Percentiles rank a stretch among this genome's conserved stretches.
Evolutionary conservation across 116 monocot species (phyloP).

Genomic region (Papilionanthe hybrid): DNA sequence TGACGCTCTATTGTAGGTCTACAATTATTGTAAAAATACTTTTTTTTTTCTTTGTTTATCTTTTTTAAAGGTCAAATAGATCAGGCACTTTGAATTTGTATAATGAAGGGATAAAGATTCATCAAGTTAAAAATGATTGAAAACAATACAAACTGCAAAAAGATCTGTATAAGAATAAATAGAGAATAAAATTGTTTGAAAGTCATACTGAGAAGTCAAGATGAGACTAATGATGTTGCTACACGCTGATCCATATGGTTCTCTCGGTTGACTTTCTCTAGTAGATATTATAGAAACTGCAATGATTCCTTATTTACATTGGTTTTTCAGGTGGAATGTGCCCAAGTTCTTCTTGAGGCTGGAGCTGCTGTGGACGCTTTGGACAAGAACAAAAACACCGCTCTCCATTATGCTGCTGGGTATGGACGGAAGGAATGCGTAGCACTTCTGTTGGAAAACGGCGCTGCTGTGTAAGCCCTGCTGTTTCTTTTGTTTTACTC

Average conservation of each 20-base stretch:
- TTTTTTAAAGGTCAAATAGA: no score
- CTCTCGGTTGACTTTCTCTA: background rate
- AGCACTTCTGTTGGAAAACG: conserved; percentile 66
- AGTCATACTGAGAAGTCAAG: no score
- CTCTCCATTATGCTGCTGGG: conserved; percentile 84
- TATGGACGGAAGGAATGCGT: conserved; percentile 93
- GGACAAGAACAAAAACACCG: conserved; percentile 89
- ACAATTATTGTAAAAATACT: background rate
- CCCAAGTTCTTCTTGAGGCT: conserved; percentile 67
- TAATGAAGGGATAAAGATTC: no score
- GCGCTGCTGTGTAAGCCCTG: conserved; percentile 81
- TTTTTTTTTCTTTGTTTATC: no score
- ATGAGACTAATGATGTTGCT: background rate
- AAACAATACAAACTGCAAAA: no score
- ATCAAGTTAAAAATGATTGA: no score
- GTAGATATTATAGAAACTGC: background rate
- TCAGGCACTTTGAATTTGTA: no score
- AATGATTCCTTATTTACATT: background rate
- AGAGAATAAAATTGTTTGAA: no score
- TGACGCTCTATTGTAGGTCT: background rate
- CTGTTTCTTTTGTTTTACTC: background rate
- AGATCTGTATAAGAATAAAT: no score
- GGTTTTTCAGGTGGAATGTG: conserved; percentile 48
- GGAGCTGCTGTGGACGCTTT: conserved; percentile 64
- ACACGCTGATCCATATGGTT: background rate